phyloP scores from a whole-genome alignment of 108 stramenopile species.

The Parietichytrium sp. region DNA sequence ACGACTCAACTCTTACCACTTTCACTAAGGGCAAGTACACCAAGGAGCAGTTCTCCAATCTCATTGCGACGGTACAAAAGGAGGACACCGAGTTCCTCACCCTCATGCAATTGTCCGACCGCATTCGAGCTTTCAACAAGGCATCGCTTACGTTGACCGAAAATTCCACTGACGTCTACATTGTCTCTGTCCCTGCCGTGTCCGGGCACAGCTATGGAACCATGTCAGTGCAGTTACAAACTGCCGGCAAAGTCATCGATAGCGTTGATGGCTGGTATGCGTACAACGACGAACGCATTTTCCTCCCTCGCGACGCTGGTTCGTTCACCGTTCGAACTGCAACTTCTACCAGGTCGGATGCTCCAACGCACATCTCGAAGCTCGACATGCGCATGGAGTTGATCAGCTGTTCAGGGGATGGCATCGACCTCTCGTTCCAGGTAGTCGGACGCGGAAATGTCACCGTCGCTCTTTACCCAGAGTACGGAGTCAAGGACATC shows the following conservation, averaged over 20 bases:
- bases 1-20: not conserved
- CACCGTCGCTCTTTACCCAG: no score
- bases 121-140: not conserved
- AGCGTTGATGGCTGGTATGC: constrained; percentile 13
- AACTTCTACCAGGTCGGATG: not conserved
- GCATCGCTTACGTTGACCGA: not conserved
- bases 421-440: no score
- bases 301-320: not conserved
- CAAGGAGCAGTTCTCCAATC: not conserved
- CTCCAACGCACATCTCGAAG: not conserved
- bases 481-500: no score
- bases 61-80: constrained; percentile 12
- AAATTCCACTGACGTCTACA: not conserved
- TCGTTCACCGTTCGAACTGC: not conserved
- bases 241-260: not conserved
- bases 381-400: constrained; percentile 16
- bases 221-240: not conserved
- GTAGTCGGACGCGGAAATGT: no score
- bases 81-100: constrained; percentile 27
- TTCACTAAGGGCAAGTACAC: constrained; percentile 16
- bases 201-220: not conserved
- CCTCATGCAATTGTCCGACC: constrained; percentile 10
- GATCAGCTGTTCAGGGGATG: no score
- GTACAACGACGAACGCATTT: not conserved
- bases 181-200: not conserved